Percentiles rank a stretch among this genome's conserved stretches.
phyloP scores from a whole-genome alignment of 495 filamentous ascomycete species.

The Xylaria grammica region DNA sequence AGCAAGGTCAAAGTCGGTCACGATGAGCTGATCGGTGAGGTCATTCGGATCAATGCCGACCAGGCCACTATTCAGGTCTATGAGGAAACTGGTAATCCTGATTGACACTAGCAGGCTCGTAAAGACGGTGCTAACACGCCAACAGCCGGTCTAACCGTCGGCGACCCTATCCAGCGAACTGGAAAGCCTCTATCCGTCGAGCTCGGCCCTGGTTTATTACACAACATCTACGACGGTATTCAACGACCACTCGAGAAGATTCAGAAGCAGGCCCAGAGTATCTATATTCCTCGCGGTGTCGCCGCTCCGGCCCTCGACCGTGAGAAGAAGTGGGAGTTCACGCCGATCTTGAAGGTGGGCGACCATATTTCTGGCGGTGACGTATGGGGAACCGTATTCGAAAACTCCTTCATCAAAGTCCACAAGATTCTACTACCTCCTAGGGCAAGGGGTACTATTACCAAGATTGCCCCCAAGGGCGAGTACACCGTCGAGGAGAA shows the following conservation, averaged over 20 bases:
- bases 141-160: slow-evolving; percentile 90
- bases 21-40: slow-evolving; percentile 89
- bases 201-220: slow-evolving; percentile 94
- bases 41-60: slow-evolving; percentile 95
- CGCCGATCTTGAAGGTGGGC: slow-evolving; percentile 85
- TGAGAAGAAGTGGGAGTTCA: slow-evolving; percentile 94
- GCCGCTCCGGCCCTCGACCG: slow-evolving; percentile 86
- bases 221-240: slow-evolving; percentile 99
- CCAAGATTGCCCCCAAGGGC: slow-evolving; percentile 82
- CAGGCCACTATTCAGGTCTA: slow-evolving; percentile 98
- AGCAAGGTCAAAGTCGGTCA: slow-evolving; percentile 84
- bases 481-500: slow-evolving; percentile 94
- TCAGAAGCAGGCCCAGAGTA: slow-evolving; percentile 73
- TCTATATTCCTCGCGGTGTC: slow-evolving; percentile 97
- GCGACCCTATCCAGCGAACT: slow-evolving; percentile 87
- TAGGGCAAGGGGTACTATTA: slow-evolving; percentile 88
- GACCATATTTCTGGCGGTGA: slow-evolving; percentile 97
- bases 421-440: slow-evolving; percentile 97
- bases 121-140: slow-evolving; percentile 23
- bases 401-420: slow-evolving; percentile 93
- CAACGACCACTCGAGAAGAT: slow-evolving; percentile 92
- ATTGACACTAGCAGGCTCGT: neutral
- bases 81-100: slow-evolving; percentile 85
- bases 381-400: slow-evolving; percentile 89
- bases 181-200: slow-evolving; percentile 97